phyloP scores from a whole-genome alignment of 2,329 filamentous ascomycete genomes.

The Aspergillus novofumigatus region DNA sequence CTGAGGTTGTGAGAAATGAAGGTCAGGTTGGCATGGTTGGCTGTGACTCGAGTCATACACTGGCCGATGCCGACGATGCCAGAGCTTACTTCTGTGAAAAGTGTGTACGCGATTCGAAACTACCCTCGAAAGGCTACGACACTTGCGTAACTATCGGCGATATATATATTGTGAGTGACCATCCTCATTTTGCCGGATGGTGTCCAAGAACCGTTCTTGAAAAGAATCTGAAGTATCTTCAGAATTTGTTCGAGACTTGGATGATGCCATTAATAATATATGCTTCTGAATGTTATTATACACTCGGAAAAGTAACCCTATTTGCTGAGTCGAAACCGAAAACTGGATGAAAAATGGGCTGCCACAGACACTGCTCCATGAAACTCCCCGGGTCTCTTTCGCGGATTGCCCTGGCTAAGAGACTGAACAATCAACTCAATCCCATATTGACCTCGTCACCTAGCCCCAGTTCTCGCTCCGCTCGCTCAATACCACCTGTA shows the following conservation, averaged over 20 bases:
- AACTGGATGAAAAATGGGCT: neutral
- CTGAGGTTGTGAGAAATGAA: neutral
- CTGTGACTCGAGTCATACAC: neutral
- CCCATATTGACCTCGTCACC: constrained; percentile 83
- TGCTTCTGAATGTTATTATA: neutral
- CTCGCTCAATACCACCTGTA: constrained; percentile 50
- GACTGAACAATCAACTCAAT: constrained; percentile 56
- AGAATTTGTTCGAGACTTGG: no score
- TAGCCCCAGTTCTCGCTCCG: constrained; percentile 63
- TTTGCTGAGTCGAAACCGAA: neutral
- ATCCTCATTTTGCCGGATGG: neutral
- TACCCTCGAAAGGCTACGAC: neutral
- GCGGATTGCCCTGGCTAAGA: neutral
- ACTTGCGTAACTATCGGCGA: neutral
- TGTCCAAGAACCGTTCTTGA: neutral
- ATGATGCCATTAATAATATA: neutral
- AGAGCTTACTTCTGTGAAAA: neutral
- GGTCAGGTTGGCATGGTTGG: neutral
- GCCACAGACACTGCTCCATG: neutral
- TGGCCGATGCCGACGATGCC: neutral
- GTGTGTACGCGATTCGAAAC: neutral
- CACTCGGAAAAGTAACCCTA: neutral
- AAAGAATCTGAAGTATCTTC: no score
- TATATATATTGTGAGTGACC: neutral
- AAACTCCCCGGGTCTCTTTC: neutral